Base-by-base conservation (phyloP, 108 stramenopile species). In the Conticribra weissflogii region DNA sequence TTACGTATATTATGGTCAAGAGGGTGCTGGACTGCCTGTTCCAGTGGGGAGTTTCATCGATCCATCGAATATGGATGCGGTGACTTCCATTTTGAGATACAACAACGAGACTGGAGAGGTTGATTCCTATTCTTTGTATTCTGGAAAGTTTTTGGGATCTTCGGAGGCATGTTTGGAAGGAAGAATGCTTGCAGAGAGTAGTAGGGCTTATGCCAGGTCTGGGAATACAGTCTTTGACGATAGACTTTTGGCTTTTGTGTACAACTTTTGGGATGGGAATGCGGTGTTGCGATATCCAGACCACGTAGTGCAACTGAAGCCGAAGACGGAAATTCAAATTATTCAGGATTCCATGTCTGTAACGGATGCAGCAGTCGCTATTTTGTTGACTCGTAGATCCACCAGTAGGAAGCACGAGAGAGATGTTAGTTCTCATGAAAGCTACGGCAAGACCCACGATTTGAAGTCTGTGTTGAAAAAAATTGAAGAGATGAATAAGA, bases 71-170 rank as follows among this genome's bases (percentile, higher is more conserved):
- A 27, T 77, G 64, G 71, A 65, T 5, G 19, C 72, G 8, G 71
- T 78, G 27, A 29, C 72, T 56, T 72, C 81, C 8, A 71, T 81
- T 27, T 36, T 73, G 36, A 64, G 81, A 48, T 81, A 78, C 71
- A 66, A 81, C 49, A 34, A 18, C 24, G 17, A 8, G 1, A 62
- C 71, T 3, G 54, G 65, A 25, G 25, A 60, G 22, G 44, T 77
- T 2, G 76, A 72, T 34, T 41, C 81, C n/a, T 81, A 73, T 54
- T 81, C 81, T 3, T 54, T 81, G 28, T 22, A 63, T 49, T 60
- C 49, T 2, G 18, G 34, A 30, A 22, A 46, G 48, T 81, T 65
- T 34, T 25, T 81, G 54, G 81, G 81, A 9, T 28, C 59, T 22
- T 15, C 23, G 3, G 68, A 81, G 27, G 27, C 28, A 33, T 72